Evolutionary conservation across 176 grass and related monocot species (phyloP).

Genomic region (Lolium multiflorum): DNA sequence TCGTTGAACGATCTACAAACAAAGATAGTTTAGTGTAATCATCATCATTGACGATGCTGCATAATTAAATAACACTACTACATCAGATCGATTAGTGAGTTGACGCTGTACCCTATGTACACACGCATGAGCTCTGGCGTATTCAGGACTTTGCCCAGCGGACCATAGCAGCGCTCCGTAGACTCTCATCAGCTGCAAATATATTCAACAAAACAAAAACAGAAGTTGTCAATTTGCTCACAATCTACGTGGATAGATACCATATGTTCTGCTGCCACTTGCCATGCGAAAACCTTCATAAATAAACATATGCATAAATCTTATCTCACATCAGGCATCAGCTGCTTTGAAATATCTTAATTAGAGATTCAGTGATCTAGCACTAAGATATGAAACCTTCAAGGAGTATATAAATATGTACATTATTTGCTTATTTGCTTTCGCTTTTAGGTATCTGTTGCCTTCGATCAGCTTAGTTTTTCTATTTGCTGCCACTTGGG

Average conservation of each 20-base stretch:
- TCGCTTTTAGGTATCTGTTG: not conserved
- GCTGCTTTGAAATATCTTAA: not conserved
- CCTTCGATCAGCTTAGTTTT: not conserved
- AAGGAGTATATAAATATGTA: not conserved
- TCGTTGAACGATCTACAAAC: constrained; percentile 81
- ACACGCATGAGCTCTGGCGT: constrained; percentile 95
- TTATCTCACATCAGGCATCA: not conserved
- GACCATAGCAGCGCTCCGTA: constrained; percentile 92
- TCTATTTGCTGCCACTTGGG: not conserved
- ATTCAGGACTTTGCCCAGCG: constrained; percentile 87
- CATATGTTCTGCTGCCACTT: not conserved
- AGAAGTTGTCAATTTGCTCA: constrained; percentile 17
- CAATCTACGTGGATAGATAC: not conserved
- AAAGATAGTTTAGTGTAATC: not conserved
- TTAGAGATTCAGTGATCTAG: not conserved
- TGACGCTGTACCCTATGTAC: constrained; percentile 76
- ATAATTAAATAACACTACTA: not conserved
- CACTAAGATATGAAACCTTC: not conserved
- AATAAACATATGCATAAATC: not conserved
- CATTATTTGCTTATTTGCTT: not conserved
- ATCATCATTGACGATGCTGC: not conserved
- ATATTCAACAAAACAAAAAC: no score
- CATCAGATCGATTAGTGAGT: constrained; percentile 8
- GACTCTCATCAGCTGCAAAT: constrained; percentile 73
- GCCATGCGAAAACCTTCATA: not conserved